Evolutionary conservation across 2,329 filamentous ascomycete species (phyloP).

Genomic region (Lomentospora prolificans): DNA sequence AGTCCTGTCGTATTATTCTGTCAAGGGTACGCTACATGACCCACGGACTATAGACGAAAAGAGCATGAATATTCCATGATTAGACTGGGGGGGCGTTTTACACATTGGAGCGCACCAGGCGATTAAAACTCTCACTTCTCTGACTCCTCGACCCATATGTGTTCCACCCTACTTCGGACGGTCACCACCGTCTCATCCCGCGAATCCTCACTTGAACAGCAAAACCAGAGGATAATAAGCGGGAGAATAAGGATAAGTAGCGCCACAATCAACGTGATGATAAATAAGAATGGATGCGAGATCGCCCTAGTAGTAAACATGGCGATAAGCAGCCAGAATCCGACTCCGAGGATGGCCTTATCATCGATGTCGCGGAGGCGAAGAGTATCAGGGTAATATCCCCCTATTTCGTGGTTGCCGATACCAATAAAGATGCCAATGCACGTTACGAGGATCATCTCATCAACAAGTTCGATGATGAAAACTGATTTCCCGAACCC

Average conservation of each 20-base stretch:
- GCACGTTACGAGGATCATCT: slow-evolving; percentile 4
- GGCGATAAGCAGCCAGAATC: slow-evolving; percentile 6
- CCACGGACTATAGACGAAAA: no score
- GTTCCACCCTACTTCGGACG: no score
- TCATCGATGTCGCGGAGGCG: slow-evolving; percentile 5
- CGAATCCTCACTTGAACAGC: no score
- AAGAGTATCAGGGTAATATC: background rate
- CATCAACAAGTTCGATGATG: slow-evolving; percentile 4
- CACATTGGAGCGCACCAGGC: no score
- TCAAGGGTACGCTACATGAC: no score
- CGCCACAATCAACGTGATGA: background rate
- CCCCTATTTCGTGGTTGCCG: slow-evolving; percentile 5
- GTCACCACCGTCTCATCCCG: no score
- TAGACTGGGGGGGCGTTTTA: no score
- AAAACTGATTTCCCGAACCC: background rate
- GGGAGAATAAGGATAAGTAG: background rate
- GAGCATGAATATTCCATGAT: no score
- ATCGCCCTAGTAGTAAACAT: background rate
- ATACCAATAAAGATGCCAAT: slow-evolving; percentile 6
- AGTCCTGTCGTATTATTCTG: no score
- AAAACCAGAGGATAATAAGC: no score
- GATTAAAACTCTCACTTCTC: no score
- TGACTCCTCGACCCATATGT: no score
- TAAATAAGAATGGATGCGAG: slow-evolving; percentile 2
- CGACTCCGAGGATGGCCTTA: slow-evolving; percentile 2